These are phyloP conservation scores for Whalleya microplaca DNA, from an alignment of 2,329 filamentous ascomycete genomes.

Conservation along the genomic window DNA sequence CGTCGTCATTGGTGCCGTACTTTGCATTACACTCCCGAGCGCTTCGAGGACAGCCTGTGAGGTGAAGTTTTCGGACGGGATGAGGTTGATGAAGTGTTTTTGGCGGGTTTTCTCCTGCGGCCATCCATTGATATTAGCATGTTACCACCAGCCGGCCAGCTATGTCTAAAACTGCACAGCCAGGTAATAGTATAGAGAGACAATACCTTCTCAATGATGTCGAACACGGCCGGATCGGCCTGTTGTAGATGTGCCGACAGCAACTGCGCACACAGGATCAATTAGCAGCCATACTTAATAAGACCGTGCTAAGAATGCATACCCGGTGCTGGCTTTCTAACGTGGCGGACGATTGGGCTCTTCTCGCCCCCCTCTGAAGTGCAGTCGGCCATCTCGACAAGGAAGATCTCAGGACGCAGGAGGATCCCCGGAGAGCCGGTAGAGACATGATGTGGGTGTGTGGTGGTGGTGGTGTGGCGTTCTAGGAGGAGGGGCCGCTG, in stretches of 20 bases:
- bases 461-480: background rate
- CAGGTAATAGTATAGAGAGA: background rate
- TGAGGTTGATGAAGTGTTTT: slow-evolving; percentile 98
- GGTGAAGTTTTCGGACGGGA: slow-evolving; percentile 94
- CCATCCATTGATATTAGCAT: slow-evolving; percentile 1
- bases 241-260: slow-evolving; percentile 79
- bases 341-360: slow-evolving; percentile 50
- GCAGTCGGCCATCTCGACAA: slow-evolving; percentile 38
- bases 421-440: slow-evolving; percentile 51
- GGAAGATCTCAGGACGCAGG: slow-evolving; percentile 47
- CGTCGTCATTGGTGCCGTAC: slow-evolving; percentile 52
- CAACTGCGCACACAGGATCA: slow-evolving; percentile 60
- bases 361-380: slow-evolving; percentile 34
- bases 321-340: slow-evolving; percentile 65
- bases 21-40: slow-evolving; percentile 93
- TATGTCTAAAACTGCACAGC: slow-evolving; percentile 1
- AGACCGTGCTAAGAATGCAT: slow-evolving; percentile 20
- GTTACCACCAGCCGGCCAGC: background rate
- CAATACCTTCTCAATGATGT: slow-evolving; percentile 85
- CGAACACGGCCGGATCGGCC: slow-evolving; percentile 83
- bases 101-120: slow-evolving; percentile 91
- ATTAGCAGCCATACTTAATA: slow-evolving; percentile 9
- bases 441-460: slow-evolving; percentile 48
- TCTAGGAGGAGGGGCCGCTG: no score
- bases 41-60: slow-evolving; percentile 92